Evolutionary conservation across 345 rosid species (phyloP), one percentile per base, ranked within the genome.

Genomic region (Trapa bicornis): DNA sequence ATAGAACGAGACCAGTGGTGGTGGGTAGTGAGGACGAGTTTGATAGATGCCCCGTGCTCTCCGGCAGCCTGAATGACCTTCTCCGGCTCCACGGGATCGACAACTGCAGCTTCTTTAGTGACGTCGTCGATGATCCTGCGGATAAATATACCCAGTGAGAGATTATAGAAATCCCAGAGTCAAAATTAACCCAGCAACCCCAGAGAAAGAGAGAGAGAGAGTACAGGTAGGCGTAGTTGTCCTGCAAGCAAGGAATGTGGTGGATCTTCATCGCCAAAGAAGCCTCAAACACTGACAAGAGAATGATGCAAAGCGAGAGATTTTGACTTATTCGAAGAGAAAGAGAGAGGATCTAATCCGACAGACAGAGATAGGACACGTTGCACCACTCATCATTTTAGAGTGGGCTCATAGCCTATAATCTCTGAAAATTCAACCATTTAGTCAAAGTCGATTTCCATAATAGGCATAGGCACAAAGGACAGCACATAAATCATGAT

Each of bases 41-140:
- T 88, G 83, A 90, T 75, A 3, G 75, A 64, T 1, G 70, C 84
- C 8, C 83, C 73, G 33, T 82, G 87, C 16, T 82, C 66, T 52
- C 78, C 73, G 36, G 89, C 92, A 48, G 77, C 82, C 56, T 77
- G 60, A 36, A 93, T 47, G 15, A 88, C 75, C 78, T 88, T 93
- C 47, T 84, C 83, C 37, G 94, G 89, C 56, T 93, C 96, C 37
- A 86, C 97, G 3, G 98, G 98, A 82, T 93, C 97, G 70, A 93
- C 98, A 50, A 67, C 96, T n/a, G 96, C 98, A 33, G 97, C 96
- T 70, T 93, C 94, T 61, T 80, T 82, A 42, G 86, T 83, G 79
- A 70, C 72, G 77, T 90, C 97, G 68, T 93, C 97, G 57, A 90
- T 79, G 65, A 93, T 81, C 71, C 97, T 92, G 68, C 64, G 37